Base-by-base conservation (phyloP, 2,329 filamentous ascomycete genomes). In the Cercospora beticola region DNA sequence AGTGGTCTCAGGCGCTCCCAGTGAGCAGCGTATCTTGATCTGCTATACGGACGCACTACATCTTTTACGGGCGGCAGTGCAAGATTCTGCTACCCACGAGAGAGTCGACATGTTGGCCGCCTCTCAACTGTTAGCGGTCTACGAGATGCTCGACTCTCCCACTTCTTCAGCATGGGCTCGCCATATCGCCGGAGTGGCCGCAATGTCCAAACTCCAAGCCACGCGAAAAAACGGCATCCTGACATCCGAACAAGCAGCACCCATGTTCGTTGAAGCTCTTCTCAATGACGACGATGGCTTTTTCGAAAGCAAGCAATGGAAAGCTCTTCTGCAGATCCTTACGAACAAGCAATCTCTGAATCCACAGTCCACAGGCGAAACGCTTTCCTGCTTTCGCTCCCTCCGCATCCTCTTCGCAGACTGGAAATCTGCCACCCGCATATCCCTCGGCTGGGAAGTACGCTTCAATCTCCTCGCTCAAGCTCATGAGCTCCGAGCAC, bases 261-360 rank as follows among this genome's bases (percentile, higher is more conserved):
- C 68, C 9, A 67, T 70, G 65, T 70, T 68, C 36, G 68, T 70
- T 8, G 68, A 70, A 61, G 68, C 68, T 31, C 58, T 70, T 18
- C 62, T 68, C 26, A 68, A 63, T 28, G 52, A 66, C 18, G 68
- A 70, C 31, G 62, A 66, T 28, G 16, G 52, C 28, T 70, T 68
- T 36, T 68, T 70, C 58, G 59, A 67, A 31, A 62, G 68, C 21
- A 57, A 58, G 18, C 66, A 70, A n/a, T 68, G 65, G 68, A 70
- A 64, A 40, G 65, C 40, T 31, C 36, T 70, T 18, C 59, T 70
- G 16, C 62, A 68, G 3, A 62, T 63, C 10, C 36, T 67, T 18
- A 63, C 57, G 1, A 65, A 46, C 12, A 70, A 68, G 52, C 65
- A 57, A 36, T 70, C 57, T 21, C 62, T 58, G 8, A 58, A 59